Evolutionary conservation across 1,284 basidiomycete genomes (phyloP).

Genomic region (Coniferiporia sulphurascens): DNA sequence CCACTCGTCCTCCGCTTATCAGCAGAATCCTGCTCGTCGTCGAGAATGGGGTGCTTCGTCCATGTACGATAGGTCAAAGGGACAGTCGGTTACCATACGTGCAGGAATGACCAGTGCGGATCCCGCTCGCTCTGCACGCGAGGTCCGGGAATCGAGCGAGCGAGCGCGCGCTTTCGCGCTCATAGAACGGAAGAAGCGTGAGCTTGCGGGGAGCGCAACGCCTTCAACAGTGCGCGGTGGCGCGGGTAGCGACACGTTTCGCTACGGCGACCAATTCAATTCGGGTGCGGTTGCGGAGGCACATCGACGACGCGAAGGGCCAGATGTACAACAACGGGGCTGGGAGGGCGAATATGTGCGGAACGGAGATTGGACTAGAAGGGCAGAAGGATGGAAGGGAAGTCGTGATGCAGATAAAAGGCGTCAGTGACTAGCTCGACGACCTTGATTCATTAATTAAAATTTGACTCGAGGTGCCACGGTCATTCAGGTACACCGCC

Average conservation of each 20-base stretch:
- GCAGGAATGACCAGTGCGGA: conserved; percentile 24
- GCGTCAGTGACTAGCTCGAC: not conserved
- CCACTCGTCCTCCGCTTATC: conserved; percentile 13
- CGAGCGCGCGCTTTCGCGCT: conserved; percentile 66
- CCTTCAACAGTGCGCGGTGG: conserved; percentile 63
- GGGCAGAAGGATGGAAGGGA: not conserved
- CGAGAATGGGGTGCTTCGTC: conserved; percentile 22
- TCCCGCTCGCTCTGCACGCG: conserved; percentile 46
- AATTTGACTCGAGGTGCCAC: not conserved
- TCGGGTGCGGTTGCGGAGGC: conserved; percentile 66
- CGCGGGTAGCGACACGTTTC: conserved; percentile 30
- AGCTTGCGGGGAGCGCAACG: conserved; percentile 58
- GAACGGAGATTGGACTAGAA: not conserved
- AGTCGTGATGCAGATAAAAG: not conserved
- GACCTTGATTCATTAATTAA: not conserved
- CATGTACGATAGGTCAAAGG: conserved; percentile 22
- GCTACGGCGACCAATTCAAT: conserved; percentile 69
- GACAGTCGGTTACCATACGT: conserved; percentile 16
- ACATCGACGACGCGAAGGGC: conserved; percentile 32
- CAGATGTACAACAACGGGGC: not conserved
- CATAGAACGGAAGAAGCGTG: conserved; percentile 56
- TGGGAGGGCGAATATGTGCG: not conserved
- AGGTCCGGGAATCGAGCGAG: conserved; percentile 68
- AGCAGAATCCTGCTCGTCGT: conserved; percentile 16
- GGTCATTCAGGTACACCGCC: not conserved